A percentile compares a stretch with the other conserved stretches of the same genome.
These are phyloP conservation scores for Davidsoniella eucalypti DNA, from an alignment of 2,329 filamentous ascomycete genomes.

Conservation along the genomic window DNA sequence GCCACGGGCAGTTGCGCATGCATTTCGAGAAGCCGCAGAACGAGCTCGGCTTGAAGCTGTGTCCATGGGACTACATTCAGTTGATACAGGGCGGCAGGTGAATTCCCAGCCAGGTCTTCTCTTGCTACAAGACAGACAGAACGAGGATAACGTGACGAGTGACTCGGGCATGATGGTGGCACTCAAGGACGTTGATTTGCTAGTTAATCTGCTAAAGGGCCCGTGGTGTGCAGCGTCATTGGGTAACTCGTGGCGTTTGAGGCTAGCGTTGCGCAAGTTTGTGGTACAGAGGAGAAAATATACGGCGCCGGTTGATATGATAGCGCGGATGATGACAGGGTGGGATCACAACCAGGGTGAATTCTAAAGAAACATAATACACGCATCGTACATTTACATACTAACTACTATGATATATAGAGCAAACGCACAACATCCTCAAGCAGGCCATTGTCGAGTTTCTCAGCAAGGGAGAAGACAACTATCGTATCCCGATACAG, in stretches of 20 bases:
- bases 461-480: not conserved
- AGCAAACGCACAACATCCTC: conserved; percentile 1
- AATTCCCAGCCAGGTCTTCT: conserved; percentile 23
- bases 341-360: conserved; percentile 5
- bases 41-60: conserved; percentile 15
- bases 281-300: not conserved
- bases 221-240: conserved; percentile 1
- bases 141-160: conserved; percentile 10
- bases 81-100: conserved; percentile 18
- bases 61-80: conserved; percentile 1
- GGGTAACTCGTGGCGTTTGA: conserved; percentile 3
- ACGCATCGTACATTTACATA: not conserved
- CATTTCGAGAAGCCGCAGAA: conserved; percentile 1
- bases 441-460: conserved; percentile 5
- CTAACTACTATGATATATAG: not conserved
- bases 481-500: conserved; percentile 5
- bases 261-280: conserved; percentile 9
- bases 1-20: conserved; percentile 1
- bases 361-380: not conserved
- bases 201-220: not conserved
- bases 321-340: not conserved
- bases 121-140: conserved; percentile 16
- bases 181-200: conserved; percentile 17
- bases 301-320: conserved; percentile 6
- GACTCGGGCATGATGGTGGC: conserved; percentile 14